Evolutionary conservation across 345 rosid species (phyloP), one percentile per base, ranked within the genome.

Genomic region (Arabidopsis arenosa): DNA sequence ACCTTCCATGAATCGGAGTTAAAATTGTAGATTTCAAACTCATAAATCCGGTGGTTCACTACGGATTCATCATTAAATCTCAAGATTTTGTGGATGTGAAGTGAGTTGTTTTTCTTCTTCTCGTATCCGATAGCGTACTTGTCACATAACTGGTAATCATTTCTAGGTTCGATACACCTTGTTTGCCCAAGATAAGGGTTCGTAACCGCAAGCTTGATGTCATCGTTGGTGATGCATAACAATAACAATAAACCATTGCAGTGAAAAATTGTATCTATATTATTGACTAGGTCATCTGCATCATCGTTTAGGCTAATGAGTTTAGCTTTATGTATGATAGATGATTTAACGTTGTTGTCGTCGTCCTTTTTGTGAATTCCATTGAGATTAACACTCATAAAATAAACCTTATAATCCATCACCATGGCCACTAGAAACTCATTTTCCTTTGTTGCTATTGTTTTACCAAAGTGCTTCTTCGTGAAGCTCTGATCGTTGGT

Each of bases 1-100:
- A 28, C 54, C 39, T 18, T 63, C 68, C 68, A 63, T 26, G 68
- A 63, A 48, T 14, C 32, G 2, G 53, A 52, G 3, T 52, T 52
- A 9, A 43, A 44, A 9, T 63, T 6, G 13, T 28, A 44, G 13
- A 63, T 28, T 47, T 63, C 53, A 9, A 14, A 28, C 56, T 10
- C 3, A 10, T n/a, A 13, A 28, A 28, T 28, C 7, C 36, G 7
- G 6, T 1, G 7, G 36, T 21, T 21, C 6, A 33, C 1, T 21
- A 33, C 4, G 36, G 36, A 33, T 33, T 33, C 7, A 5, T 33
- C 7, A 33, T 33, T 5, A 5, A 33, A 33, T 33, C 4, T 3
- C 41, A 45, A 45, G 9, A 45, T 45, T 45, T 45, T n/a, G 51
- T 45, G 4, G 21, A 3, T n/a, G 5, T 0, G 18, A n/a, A 45